A percentile compares a stretch with the other conserved stretches of the same genome.
Conservation (phyloP, 352 stramenopile genomes). For the Plasmopara viticola region DNA sequence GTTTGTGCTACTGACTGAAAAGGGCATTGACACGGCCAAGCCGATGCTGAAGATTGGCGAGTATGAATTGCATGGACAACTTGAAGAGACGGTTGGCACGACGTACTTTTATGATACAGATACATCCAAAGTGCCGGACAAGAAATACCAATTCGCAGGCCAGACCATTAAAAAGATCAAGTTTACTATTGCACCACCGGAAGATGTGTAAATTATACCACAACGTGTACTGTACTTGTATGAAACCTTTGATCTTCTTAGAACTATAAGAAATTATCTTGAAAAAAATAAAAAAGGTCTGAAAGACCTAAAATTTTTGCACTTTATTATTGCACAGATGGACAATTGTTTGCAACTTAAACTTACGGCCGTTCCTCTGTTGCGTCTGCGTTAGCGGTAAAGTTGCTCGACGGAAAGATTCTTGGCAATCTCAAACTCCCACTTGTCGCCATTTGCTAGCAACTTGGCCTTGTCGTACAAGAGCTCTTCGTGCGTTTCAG, state of each 20-base stretch:
- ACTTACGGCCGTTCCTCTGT: too few relatives aligned
- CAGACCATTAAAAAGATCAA: constrained; percentile 77
- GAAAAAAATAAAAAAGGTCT: too few relatives aligned
- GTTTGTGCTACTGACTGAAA: constrained; percentile 1
- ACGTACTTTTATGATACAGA: constrained; percentile 76
- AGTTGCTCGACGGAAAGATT: constrained; percentile 98
- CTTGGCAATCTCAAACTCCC: constrained; percentile 99
- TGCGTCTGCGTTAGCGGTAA: constrained; percentile 89
- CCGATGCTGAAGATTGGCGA: constrained; percentile 65
- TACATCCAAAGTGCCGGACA: constrained; percentile 28
- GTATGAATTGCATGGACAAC: constrained; percentile 55
- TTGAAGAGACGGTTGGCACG: constrained; percentile 75
- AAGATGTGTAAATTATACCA: constrained; percentile 21
- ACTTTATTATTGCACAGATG: too few relatives aligned
- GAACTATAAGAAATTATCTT: too few relatives aligned
- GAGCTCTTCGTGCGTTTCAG: constrained; percentile 99
- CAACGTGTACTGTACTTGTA: too few relatives aligned
- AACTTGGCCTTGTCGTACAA: constrained; percentile 99
- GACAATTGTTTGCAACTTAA: too few relatives aligned
- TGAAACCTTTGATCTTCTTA: too few relatives aligned
- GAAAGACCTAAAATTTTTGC: too few relatives aligned
- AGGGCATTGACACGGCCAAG: constrained; percentile 66
- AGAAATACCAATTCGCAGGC: constrained; percentile 50
- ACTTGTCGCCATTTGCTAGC: constrained; percentile 99
- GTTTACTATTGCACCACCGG: constrained; percentile 70